These are phyloP conservation scores for Pisolithus orientalis DNA, from an alignment of 768 basidiomycete species.

Conservation along the genomic window DNA sequence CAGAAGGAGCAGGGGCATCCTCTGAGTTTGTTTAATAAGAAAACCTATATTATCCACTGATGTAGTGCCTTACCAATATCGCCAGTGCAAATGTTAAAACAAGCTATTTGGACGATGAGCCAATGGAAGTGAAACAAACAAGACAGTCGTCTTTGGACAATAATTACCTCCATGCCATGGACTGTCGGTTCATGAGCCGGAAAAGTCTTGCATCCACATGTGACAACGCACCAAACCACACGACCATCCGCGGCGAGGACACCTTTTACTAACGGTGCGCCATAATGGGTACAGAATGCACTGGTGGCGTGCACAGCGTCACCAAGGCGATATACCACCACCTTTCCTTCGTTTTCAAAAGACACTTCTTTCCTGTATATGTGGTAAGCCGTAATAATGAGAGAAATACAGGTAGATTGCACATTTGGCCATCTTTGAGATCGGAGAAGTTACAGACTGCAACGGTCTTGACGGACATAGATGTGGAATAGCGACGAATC, in stretches of 20 bases:
- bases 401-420: conserved; percentile 6
- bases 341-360: conserved; percentile 69
- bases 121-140: too few species aligned
- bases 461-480: conserved; percentile 36
- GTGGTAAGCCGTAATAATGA: not conserved
- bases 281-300: conserved; percentile 89
- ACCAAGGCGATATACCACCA: conserved; percentile 70
- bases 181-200: conserved; percentile 30
- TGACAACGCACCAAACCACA: conserved; percentile 59
- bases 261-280: conserved; percentile 81
- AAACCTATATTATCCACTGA: not conserved
- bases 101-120: conserved; percentile 41
- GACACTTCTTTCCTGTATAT: conserved; percentile 69
- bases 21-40: conserved; percentile 38
- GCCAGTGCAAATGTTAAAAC: conserved; percentile 81
- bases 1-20: conserved; percentile 81
- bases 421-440: conserved; percentile 54
- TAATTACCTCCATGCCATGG: conserved; percentile 81
- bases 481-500: not conserved
- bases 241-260: conserved; percentile 73
- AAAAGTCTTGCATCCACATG: not conserved
- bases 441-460: conserved; percentile 43
- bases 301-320: conserved; percentile 74
- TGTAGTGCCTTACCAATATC: conserved; percentile 56
- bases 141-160: not conserved